Conservation (phyloP, 1,139 yeast genomes). For the Martiniozyma asiatica region DNA sequence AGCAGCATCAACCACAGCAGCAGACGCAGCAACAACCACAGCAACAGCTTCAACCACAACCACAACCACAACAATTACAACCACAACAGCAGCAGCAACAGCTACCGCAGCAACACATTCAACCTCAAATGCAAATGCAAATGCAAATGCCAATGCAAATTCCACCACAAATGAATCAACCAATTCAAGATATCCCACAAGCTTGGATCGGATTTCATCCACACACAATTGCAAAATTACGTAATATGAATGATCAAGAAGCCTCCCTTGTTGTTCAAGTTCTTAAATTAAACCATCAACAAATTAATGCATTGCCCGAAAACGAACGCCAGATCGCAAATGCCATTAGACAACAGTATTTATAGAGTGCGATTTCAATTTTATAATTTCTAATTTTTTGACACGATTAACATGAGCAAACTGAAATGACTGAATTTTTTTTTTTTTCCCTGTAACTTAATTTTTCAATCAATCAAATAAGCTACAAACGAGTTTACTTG, state of each 20-base stretch:
- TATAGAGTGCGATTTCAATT: too few species aligned
- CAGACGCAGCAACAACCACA: conserved; percentile 8
- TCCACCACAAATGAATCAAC: too few species aligned
- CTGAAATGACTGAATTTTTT: too few species aligned
- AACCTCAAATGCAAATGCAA: conserved; percentile 1
- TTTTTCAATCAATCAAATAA: too few species aligned
- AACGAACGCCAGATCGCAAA: conserved; percentile 54
- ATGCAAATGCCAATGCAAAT: conserved; percentile 1
- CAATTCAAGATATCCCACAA: conserved; percentile 18
- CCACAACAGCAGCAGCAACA: conserved; percentile 9
- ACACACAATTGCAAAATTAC: conserved; percentile 35
- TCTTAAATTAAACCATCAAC: conserved; percentile 42
- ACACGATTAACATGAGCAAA: too few species aligned
- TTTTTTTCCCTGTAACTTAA: too few species aligned
- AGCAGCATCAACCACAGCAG: conserved; percentile 7
- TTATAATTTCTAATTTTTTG: too few species aligned
- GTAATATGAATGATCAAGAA: conserved; percentile 39
- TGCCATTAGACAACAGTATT: conserved; percentile 44
- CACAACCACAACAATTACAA: conserved; percentile 4
- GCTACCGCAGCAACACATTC: conserved; percentile 8
- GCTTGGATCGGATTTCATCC: conserved; percentile 43
- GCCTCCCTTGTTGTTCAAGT: conserved; percentile 59
- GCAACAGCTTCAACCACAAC: conserved; percentile 1
- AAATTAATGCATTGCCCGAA: conserved; percentile 41
- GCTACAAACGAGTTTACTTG: too few species aligned